Base-by-base conservation (phyloP, 176 grass and related monocot genomes). In the Stipa capillata region DNA sequence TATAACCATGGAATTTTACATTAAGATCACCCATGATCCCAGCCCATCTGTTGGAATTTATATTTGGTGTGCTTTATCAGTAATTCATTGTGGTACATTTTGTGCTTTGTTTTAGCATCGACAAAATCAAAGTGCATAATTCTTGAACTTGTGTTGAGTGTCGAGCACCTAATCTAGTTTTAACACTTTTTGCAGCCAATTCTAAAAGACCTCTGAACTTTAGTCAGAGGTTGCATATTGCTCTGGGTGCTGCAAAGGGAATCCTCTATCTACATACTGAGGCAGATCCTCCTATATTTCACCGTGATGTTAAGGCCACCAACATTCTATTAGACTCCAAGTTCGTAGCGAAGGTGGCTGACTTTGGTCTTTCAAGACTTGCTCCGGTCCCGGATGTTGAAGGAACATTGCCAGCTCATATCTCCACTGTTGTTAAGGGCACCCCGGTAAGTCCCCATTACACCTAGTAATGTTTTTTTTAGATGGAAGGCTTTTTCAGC, bases 301-400 rank as follows among this genome's bases (percentile, higher is more conserved):
- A 97, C 49, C 91, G 94, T 84, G 94, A 97, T 74, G 87, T 97
- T 50, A 97, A 97, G 79, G 91, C 94, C 71, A 97, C 89, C 75
- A 97, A 97, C 69, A 97, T 97, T 74, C 77, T 97, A 57, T 41
- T 97, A 73, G 92, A 97, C 40, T 82, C 48, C 20, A 97, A 94
- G 21, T 97, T 97, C 74, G 73, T 89, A 48, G 85, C 92, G 0
- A 97, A 97, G 82, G 91, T 97, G 49, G 94, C 94, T 60, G 94
- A 97, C 89, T 97, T 97, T 69, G 95, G 95, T 74, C 89, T 97
- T 84, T 97, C 94, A 8, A 89, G 87, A 80, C 92, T 97, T 33
- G 94, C 95, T 5, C 95, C 95, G 0, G 79, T 92, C 80, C 91
- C 87, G 7, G 89, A 92, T 12, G 21, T 77, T 18, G 87, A 92